Evolutionary conservation across 2,329 filamentous ascomycete genomes (phyloP).

Genomic region (Colletotrichum phormii): DNA sequence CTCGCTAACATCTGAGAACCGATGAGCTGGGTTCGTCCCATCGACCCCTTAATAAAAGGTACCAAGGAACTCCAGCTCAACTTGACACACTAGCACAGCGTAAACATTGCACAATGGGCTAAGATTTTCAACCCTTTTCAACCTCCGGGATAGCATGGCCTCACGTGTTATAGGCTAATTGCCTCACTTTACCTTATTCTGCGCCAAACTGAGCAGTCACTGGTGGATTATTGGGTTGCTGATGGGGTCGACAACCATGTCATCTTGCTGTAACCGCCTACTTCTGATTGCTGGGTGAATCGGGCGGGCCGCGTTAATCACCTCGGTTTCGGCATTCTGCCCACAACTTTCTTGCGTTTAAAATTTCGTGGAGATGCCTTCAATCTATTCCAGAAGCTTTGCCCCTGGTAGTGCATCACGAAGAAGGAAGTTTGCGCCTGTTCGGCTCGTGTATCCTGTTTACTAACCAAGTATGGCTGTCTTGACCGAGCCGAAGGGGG

Average conservation of each 20-base stretch:
- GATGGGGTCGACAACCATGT: neutral
- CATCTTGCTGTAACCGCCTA: neutral
- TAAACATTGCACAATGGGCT: conserved; percentile 1
- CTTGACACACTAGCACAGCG: conserved; percentile 16
- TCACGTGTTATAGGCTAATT: conserved; percentile 5
- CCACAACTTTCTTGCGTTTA: neutral
- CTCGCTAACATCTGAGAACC: conserved; percentile 1
- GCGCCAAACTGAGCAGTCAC: neutral
- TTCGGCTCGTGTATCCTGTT: neutral
- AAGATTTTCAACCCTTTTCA: neutral
- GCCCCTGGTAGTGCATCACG: neutral
- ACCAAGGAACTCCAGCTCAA: conserved; percentile 8
- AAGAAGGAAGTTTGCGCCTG: neutral
- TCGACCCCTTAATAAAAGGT: conserved; percentile 26
- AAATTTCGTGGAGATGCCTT: conserved; percentile 3
- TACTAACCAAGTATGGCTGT: neutral
- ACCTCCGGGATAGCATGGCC: conserved; percentile 8
- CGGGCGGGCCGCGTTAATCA: conserved; percentile 10
- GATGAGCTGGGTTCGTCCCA: conserved; percentile 11
- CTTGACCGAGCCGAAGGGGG: neutral
- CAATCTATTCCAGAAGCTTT: conserved; percentile 23
- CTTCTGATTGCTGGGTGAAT: conserved; percentile 11
- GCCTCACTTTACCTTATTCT: neutral
- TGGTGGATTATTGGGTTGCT: conserved; percentile 10
- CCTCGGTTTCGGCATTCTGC: neutral